Base-by-base conservation (phyloP, 1,284 basidiomycete genomes). In the Cutaneotrichosporon cutaneum region DNA sequence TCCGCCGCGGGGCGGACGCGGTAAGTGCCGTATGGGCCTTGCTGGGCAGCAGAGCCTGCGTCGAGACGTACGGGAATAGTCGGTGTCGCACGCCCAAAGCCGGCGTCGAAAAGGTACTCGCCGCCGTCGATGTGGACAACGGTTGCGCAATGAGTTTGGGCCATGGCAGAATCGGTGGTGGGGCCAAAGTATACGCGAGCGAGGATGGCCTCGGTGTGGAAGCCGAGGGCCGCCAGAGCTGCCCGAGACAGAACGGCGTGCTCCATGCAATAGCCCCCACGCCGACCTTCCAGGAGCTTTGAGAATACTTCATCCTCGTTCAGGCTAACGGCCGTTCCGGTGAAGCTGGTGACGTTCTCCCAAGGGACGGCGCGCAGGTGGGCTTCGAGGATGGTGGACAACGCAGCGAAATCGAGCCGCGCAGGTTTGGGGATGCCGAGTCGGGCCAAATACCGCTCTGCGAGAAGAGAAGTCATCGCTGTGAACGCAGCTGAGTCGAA, bases 231-330 rank as follows among this genome's bases (percentile, higher is more conserved):
- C 8, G 24, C n/a, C 2, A 65, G 58, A 11, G 60, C 63, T 4
- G 54, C n/a, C 24, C 45, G 33, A 9, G 47, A 50, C 32, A 65
- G 27, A 1, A 50, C 35, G 3, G 58, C 57, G 42, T 65, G 63
- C 58, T 65, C 63, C 63, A 65, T 59, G 63, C 63, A 65, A 58
- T 65, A 65, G 0, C 60, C 60, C 3, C 63, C 63, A 8, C 63
- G 57, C 0, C 42, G 13, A 18, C 26, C 50, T 16, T 56, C 54
- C 16, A 61, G 50, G 18, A 65, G 50, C 54, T 65, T 62, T 16
- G 54, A n/a, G 39, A 44, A 59, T 7, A 51, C 26, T 1, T 27
- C 57, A 8, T 59, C 60, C 4, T 54, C 33, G 1, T 54, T 52
- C 14, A 65, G 9, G 51, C 26, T 42, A 1, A 65, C 63, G 5